phyloP scores from a whole-genome alignment of 73 alveolate genomes.

The Paramecium sonneborni region DNA sequence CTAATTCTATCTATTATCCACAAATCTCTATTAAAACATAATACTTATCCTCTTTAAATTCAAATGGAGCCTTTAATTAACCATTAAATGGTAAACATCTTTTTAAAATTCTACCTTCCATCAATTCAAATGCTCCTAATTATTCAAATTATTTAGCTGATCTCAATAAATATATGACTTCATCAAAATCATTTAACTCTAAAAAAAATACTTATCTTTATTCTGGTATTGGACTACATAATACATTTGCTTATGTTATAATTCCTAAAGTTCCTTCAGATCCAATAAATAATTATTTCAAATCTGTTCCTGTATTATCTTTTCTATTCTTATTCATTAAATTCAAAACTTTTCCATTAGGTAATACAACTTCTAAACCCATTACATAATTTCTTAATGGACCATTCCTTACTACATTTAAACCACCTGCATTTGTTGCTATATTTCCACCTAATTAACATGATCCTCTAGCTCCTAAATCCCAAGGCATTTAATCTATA shows the following conservation, averaged over 20 bases:
- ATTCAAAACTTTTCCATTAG: conserved; percentile 76
- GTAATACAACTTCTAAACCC: conserved; percentile 81
- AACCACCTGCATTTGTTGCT: conserved; percentile 92
- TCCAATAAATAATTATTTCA: conserved; percentile 87
- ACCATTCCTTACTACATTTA: conserved; percentile 80
- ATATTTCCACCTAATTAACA: conserved; percentile 92
- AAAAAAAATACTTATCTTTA: conserved; percentile 22
- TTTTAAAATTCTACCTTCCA: conserved; percentile 61
- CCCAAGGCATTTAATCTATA: conserved; percentile 74
- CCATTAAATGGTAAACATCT: not conserved
- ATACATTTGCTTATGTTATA: conserved; percentile 78
- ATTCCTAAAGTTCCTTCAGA: conserved; percentile 91
- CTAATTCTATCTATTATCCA: conserved; percentile 54
- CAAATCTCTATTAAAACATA: conserved; percentile 73
- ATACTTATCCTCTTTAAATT: conserved; percentile 58
- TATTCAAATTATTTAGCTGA: conserved; percentile 69
- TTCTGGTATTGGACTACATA: conserved; percentile 72
- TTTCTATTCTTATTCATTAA: conserved; percentile 76
- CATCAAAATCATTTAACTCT: conserved; percentile 26
- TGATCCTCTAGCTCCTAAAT: conserved; percentile 91
- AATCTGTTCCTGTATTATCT: conserved; percentile 88
- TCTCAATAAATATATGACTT: conserved; percentile 41
- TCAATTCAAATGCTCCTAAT: conserved; percentile 73
- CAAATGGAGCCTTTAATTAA: conserved; percentile 60
- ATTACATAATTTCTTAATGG: conserved; percentile 79